Evolutionary conservation across 768 basidiomycete genomes (phyloP), one percentile per base, ranked within the genome.

Genomic region (Glaciozyma martinii): DNA sequence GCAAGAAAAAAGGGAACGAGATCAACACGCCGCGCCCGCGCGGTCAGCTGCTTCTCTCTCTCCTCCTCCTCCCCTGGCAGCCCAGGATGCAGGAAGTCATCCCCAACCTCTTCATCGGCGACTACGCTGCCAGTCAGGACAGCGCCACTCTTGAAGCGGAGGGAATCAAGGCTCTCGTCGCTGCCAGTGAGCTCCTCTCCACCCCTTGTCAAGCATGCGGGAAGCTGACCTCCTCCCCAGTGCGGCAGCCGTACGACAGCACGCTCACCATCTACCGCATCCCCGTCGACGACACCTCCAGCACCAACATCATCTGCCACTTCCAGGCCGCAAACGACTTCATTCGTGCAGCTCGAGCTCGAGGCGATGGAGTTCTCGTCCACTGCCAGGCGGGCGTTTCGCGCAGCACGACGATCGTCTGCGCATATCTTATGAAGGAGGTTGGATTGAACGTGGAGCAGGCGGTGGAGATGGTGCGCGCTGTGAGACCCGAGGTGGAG

Each of bases 321-420:
- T 66, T 68, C 54, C 33, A 44, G 19, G 37, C 56, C 30, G 56
- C 63, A 6, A 65, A 57, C 27, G 61, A 66, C 40, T 66, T 71
- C 60, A 74, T 74, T 33, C 18, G 30, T 40, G 29, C 56, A 50
- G 9, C 66, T 59, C 44, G 12, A 49, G 27, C 29, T 23, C 1
- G 47, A 60, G 16, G 59, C 56, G 10, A 58, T 21, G 63, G 59
- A 27, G 72, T 74, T 3, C 71, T 74, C 60, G 72, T 74, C 13
- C 73, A 74, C 55, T 74, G 73, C 55, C 73, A 74, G 43, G 73
- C 73, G 3, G 73, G 73, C 13, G 70, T 74, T 6, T 66, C 64
- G 13, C 61, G 73, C 15, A 72, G 71, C 43, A 66, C 73, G 1
- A 73, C 73, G 1, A 63, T 74, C 27, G 67, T 67, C 49, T 67